These are phyloP conservation scores for Leptographium lundbergii DNA, from an alignment of 2,329 filamentous ascomycete species.

Conservation along the genomic window DNA sequence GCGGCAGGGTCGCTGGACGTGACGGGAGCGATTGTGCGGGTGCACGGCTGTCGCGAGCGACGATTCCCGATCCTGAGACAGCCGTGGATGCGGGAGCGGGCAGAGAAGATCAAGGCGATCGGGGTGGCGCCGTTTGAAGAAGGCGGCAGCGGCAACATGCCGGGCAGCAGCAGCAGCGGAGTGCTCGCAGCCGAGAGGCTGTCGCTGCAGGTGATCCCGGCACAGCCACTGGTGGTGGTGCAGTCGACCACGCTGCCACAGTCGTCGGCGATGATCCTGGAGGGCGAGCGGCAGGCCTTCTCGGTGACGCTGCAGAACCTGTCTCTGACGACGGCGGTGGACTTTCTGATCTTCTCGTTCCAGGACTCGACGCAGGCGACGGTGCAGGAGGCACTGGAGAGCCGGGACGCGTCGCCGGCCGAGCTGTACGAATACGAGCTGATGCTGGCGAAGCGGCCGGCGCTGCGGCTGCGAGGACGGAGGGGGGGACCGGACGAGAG, in stretches of 20 bases:
- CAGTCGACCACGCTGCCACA: slow-evolving; percentile 69
- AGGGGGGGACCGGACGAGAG: slow-evolving; percentile 25
- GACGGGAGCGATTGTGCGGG: slow-evolving; percentile 65
- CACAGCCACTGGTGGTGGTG: slow-evolving; percentile 66
- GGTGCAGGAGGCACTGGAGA: slow-evolving; percentile 60
- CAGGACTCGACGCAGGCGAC: slow-evolving; percentile 75
- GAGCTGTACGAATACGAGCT: slow-evolving; percentile 82
- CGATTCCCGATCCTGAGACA: slow-evolving; percentile 73
- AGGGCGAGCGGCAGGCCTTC: slow-evolving; percentile 73
- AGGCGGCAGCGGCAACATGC: slow-evolving; percentile 26
- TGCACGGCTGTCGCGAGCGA: slow-evolving; percentile 70
- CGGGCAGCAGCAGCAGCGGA: slow-evolving; percentile 22
- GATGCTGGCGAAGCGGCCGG: slow-evolving; percentile 62
- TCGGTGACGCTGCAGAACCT: slow-evolving; percentile 70
- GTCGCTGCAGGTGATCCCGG: slow-evolving; percentile 60
- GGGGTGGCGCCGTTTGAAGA: slow-evolving; percentile 44
- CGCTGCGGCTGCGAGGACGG: slow-evolving; percentile 39
- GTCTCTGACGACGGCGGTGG: slow-evolving; percentile 57
- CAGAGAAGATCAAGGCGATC: slow-evolving; percentile 64
- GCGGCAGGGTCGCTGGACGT: slow-evolving; percentile 57
- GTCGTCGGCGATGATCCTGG: slow-evolving; percentile 80
- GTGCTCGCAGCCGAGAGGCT: slow-evolving; percentile 38
- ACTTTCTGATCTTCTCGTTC: slow-evolving; percentile 79
- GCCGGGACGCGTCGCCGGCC: slow-evolving; percentile 62
- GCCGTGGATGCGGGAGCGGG: slow-evolving; percentile 58